Evolutionary conservation across 164 flowering plant species (phyloP).

Genomic region (Berberis vulgaris): DNA sequence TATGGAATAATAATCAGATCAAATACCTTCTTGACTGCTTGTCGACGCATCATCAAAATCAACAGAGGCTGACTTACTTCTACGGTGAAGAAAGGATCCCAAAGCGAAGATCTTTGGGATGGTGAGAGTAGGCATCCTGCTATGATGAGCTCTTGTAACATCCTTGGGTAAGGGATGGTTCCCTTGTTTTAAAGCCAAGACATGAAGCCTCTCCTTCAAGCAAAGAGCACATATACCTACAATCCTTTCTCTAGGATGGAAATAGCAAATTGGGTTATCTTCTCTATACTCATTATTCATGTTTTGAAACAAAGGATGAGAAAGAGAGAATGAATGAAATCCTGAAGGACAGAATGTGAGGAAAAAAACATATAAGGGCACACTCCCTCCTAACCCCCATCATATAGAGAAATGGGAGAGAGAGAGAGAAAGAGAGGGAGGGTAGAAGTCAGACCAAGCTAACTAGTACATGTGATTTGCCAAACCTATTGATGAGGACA

Average conservation of each 20-base stretch:
- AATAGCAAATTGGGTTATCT: slow-evolving; percentile 36
- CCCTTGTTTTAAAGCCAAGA: slow-evolving; percentile 55
- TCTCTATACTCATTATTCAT: slow-evolving; percentile 31
- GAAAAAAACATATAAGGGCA: not conserved
- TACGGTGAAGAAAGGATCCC: slow-evolving; percentile 45
- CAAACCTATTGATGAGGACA: slow-evolving; percentile 3
- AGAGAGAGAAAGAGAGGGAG: too few species aligned
- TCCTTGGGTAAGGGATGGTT: slow-evolving; percentile 9
- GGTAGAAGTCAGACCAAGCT: not conserved
- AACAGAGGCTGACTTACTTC: slow-evolving; percentile 32
- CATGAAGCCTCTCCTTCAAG: slow-evolving; percentile 69
- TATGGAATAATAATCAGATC: too few species aligned
- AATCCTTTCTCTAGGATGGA: slow-evolving; percentile 47
- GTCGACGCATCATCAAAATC: slow-evolving; percentile 21
- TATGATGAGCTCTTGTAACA: not conserved
- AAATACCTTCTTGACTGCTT: slow-evolving; percentile 58
- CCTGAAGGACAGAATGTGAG: slow-evolving; percentile 1
- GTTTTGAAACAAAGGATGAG: not conserved
- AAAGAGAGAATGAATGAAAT: too few species aligned
- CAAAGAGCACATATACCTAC: slow-evolving; percentile 75
- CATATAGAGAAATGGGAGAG: too few species aligned
- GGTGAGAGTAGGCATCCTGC: slow-evolving; percentile 17
- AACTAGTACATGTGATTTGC: not conserved
- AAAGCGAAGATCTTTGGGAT: slow-evolving; percentile 54
- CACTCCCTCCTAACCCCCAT: too few species aligned